Evolutionary conservation across 192 early-diverging fungal species (phyloP).

Genomic region (Phycomyces blakesleeanus): DNA sequence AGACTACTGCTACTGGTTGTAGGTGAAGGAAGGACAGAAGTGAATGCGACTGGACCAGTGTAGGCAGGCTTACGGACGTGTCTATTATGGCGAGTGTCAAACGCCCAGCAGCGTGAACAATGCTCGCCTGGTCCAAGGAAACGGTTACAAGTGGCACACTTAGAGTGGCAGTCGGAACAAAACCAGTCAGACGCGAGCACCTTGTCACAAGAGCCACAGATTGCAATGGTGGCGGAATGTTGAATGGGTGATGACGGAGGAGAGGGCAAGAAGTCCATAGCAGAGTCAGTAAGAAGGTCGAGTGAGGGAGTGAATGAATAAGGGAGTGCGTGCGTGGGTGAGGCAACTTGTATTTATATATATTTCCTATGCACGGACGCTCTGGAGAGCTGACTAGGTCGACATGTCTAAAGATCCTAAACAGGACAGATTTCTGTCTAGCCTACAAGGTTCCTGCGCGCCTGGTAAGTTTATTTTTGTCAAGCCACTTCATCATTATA

Average conservation of each 20-base stretch:
- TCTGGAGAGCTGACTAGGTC: background rate
- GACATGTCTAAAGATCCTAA: background rate
- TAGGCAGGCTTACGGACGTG: constrained; percentile 1
- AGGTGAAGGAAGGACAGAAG: background rate
- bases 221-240: constrained; percentile 4
- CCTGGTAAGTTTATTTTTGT: background rate
- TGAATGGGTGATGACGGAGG: constrained; percentile 16
- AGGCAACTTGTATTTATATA: background rate
- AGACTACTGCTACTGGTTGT: constrained; percentile 1
- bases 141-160: constrained; percentile 32
- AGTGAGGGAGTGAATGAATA: background rate
- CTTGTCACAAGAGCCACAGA: constrained; percentile 31
- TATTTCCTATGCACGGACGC: constrained; percentile 1
- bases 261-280: constrained; percentile 21
- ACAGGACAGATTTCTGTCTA: background rate
- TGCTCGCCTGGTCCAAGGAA: constrained; percentile 27
- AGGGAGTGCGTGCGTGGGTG: background rate
- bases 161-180: constrained; percentile 30
- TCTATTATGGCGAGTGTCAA: constrained; percentile 4
- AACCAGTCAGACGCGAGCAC: constrained; percentile 29
- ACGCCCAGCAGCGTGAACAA: constrained; percentile 34
- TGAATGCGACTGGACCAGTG: background rate
- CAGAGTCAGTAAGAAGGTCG: background rate
- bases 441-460: background rate
- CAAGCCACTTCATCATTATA: background rate